Percentiles rank a stretch among this genome's conserved stretches.
Evolutionary conservation across 2,329 filamentous ascomycete species (phyloP).

Genomic region (Alternaria consortialis): DNA sequence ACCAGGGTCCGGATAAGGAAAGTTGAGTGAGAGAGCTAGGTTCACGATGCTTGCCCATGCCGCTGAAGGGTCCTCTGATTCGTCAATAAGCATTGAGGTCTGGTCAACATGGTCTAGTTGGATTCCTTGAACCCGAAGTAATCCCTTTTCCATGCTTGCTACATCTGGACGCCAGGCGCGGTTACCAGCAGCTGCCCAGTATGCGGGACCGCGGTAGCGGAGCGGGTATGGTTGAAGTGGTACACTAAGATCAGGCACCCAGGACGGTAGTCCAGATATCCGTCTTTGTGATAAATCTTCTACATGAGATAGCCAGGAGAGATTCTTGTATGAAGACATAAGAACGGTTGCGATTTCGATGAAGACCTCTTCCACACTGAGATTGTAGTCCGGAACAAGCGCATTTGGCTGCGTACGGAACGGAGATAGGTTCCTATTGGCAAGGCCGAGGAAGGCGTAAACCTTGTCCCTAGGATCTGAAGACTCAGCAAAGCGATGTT

Average conservation of each 20-base stretch:
- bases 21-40: constrained; percentile 27
- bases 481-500: constrained; percentile 35
- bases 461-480: constrained; percentile 44
- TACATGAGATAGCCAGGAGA: constrained; percentile 35
- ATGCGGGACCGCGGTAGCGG: constrained; percentile 26
- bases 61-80: neutral
- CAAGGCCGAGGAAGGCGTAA: constrained; percentile 39
- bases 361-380: constrained; percentile 33
- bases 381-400: constrained; percentile 32
- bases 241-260: constrained; percentile 40
- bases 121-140: neutral
- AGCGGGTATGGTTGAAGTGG: constrained; percentile 35
- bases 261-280: constrained; percentile 31
- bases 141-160: neutral
- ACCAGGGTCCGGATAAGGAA: constrained; percentile 25
- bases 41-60: constrained; percentile 16
- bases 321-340: constrained; percentile 26
- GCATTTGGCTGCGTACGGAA: constrained; percentile 28
- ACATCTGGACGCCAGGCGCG: constrained; percentile 14
- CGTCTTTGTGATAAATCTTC: constrained; percentile 30
- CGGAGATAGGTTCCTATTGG: constrained; percentile 25
- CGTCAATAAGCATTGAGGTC: neutral
- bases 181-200: constrained; percentile 28
- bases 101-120: neutral
- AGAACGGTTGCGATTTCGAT: constrained; percentile 25